phyloP scores from a whole-genome alignment of 768 basidiomycete genomes.

The Mrakia hoshinonis region DNA sequence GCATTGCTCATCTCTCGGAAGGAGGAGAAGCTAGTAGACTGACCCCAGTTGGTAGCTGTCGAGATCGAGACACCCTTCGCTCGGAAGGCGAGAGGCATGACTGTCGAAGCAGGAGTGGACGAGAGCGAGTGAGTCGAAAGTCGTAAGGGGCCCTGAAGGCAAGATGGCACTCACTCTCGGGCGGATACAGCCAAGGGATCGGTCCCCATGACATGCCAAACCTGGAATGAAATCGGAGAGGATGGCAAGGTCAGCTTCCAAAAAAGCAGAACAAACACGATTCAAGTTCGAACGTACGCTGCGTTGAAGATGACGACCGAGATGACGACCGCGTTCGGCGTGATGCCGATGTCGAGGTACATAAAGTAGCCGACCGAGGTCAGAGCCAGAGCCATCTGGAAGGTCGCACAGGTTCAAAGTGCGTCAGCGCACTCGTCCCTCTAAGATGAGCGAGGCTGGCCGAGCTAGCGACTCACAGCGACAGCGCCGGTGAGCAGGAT shows the following conservation, averaged over 20 bases:
- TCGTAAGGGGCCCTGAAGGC: slow-evolving; percentile 41
- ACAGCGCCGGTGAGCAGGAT: slow-evolving; percentile 81
- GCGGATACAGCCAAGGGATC: slow-evolving; percentile 41
- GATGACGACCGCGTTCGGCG: slow-evolving; percentile 75
- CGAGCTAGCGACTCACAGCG: slow-evolving; percentile 54
- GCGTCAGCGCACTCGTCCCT: too few species aligned
- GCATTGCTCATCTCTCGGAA: neutral
- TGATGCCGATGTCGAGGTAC: slow-evolving; percentile 75
- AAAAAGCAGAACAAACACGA: neutral
- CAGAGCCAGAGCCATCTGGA: slow-evolving; percentile 71
- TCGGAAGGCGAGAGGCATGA: slow-evolving; percentile 78
- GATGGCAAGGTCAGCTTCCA: neutral
- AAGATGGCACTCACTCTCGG: slow-evolving; percentile 51
- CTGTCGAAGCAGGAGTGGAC: slow-evolving; percentile 35
- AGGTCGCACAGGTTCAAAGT: too few species aligned
- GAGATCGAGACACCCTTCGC: slow-evolving; percentile 94
- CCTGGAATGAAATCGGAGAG: slow-evolving; percentile 28
- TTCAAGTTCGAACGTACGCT: slow-evolving; percentile 53
- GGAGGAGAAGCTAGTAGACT: neutral
- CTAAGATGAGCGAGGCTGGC: too few species aligned
- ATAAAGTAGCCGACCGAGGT: slow-evolving; percentile 85
- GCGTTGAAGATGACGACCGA: slow-evolving; percentile 91
- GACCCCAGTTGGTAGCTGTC: slow-evolving; percentile 58
- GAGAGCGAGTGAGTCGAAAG: neutral
- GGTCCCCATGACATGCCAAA: too few species aligned